phyloP scores from a whole-genome alignment of 768 basidiomycete genomes.

The Xerocomus brunneocitrinus region DNA sequence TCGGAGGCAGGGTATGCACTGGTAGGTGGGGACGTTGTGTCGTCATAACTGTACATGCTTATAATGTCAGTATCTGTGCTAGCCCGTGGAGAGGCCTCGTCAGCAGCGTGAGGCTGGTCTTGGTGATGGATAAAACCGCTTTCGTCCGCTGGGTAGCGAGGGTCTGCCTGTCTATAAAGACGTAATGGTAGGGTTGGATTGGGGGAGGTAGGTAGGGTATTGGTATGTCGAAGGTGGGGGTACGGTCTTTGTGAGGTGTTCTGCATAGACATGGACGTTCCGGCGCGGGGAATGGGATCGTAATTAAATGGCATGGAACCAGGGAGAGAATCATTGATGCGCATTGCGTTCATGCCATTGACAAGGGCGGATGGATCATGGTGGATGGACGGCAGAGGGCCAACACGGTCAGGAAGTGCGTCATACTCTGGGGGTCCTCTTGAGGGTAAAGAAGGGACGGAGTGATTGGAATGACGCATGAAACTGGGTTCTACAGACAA shows the following conservation, averaged over 20 bases:
- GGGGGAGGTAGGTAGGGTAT: conserved; percentile 37
- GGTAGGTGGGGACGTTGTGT: conserved; percentile 24
- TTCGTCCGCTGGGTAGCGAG: conserved; percentile 33
- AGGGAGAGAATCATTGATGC: conserved; percentile 32
- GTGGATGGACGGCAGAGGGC: conserved; percentile 38
- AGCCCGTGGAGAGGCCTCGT: conserved; percentile 15
- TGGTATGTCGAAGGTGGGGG: conserved; percentile 37
- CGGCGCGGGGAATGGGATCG: conserved; percentile 52
- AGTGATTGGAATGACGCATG: conserved; percentile 45
- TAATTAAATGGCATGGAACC: conserved; percentile 24
- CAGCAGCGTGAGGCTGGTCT: neutral
- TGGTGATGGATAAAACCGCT: conserved; percentile 16
- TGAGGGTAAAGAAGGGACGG: conserved; percentile 43
- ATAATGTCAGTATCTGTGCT: conserved; percentile 34
- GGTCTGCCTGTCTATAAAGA: conserved; percentile 21
- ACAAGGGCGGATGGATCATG: conserved; percentile 38
- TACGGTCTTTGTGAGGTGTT: conserved; percentile 28
- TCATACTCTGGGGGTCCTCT: conserved; percentile 34
- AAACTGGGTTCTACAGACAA: conserved; percentile 21
- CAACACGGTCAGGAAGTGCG: conserved; percentile 18
- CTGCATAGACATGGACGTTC: conserved; percentile 54
- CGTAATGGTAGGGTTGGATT: conserved; percentile 20
- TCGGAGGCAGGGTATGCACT: conserved; percentile 31
- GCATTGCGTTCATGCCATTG: conserved; percentile 52
- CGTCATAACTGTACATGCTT: conserved; percentile 39